Percentiles rank a stretch among this genome's conserved stretches.
These are phyloP conservation scores for Micractinium conductrix DNA, from an alignment of 139 green algal species.

Conservation along the genomic window DNA sequence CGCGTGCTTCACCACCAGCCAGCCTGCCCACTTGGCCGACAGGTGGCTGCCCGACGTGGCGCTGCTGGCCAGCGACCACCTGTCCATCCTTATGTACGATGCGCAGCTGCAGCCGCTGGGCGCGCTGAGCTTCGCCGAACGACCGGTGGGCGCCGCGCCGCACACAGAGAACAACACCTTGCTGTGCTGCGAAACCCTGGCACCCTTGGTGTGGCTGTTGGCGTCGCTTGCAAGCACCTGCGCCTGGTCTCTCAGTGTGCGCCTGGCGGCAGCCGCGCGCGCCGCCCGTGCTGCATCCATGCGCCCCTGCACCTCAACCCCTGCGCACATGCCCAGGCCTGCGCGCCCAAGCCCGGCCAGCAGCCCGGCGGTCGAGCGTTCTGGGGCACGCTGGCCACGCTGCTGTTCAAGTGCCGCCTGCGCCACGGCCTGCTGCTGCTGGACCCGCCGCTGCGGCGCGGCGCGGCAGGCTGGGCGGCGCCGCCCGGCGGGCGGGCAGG, in stretches of 20 bases:
- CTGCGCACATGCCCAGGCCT: neutral
- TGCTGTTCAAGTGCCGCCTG: neutral
- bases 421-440: neutral
- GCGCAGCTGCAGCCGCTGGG: neutral
- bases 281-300: neutral
- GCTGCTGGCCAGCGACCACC: neutral
- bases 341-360: neutral
- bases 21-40: too few species aligned
- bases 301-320: neutral
- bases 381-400: neutral
- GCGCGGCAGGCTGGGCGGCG: neutral
- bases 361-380: neutral
- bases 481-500: too few species aligned
- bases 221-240: too few species aligned
- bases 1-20: too few species aligned
- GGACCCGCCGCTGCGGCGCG: neutral
- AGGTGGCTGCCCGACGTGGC: neutral
- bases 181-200: too few species aligned
- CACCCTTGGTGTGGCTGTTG: too few species aligned
- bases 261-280: neutral
- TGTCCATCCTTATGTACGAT: neutral
- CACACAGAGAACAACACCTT: too few species aligned
- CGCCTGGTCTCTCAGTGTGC: too few species aligned
- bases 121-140: neutral
- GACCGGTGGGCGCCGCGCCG: neutral